A percentile compares a stretch with the other conserved stretches of the same genome.
Conservation (phyloP, 371 early-diverging fungal genomes). For the Aphelidium insulamus region DNA sequence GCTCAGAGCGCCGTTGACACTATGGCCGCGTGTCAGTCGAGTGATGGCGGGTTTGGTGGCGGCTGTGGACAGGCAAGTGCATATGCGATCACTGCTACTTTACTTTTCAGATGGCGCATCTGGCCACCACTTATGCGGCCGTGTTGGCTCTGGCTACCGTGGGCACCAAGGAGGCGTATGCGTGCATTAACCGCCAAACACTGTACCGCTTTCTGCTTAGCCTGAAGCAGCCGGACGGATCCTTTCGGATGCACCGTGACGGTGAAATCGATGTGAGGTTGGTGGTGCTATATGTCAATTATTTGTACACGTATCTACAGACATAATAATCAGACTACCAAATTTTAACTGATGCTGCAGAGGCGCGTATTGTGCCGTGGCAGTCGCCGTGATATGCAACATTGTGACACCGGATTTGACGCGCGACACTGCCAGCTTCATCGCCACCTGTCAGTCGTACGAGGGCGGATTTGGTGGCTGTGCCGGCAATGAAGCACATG, state of each 20-base stretch:
- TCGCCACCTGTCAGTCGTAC: constrained; percentile 63
- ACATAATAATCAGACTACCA: not conserved
- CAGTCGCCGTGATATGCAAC: constrained; percentile 49
- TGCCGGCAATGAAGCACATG: constrained; percentile 88
- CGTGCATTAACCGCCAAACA: constrained; percentile 31
- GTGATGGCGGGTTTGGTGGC: constrained; percentile 68
- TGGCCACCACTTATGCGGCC: constrained; percentile 71
- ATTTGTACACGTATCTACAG: constrained; percentile 3
- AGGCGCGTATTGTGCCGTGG: constrained; percentile 75
- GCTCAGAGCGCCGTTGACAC: constrained; percentile 32
- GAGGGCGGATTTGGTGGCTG: constrained; percentile 83
- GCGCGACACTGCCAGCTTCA: constrained; percentile 39
- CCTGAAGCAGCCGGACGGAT: constrained; percentile 73
- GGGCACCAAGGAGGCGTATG: constrained; percentile 44
- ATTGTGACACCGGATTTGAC: constrained; percentile 56
- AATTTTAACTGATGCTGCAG: constrained; percentile 8
- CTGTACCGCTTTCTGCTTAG: constrained; percentile 47
- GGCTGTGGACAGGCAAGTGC: constrained; percentile 12
- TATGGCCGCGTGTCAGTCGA: constrained; percentile 35
- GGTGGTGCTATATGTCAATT: too few species aligned
- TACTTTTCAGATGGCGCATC: constrained; percentile 48
- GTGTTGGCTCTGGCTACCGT: constrained; percentile 44
- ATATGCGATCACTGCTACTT: constrained; percentile 13
- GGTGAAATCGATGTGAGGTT: constrained; percentile 90
- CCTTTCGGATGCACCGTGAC: constrained; percentile 67